A percentile compares a stretch with the other conserved stretches of the same genome.
Evolutionary conservation across 345 rosid genomes (phyloP).

Genomic region (Nasturtium officinale): DNA sequence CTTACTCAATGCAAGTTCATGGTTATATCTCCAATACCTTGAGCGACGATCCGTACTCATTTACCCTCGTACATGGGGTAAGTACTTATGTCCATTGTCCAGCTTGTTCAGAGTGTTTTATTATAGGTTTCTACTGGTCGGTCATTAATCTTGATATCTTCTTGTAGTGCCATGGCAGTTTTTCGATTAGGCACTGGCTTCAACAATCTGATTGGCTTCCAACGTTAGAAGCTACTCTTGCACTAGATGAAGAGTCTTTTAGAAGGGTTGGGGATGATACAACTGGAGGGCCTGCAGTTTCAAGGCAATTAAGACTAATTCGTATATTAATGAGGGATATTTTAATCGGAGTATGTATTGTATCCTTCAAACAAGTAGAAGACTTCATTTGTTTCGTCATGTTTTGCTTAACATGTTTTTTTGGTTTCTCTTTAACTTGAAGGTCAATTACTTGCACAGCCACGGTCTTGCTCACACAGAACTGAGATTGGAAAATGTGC

Average conservation of each 20-base stretch:
- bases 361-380: background rate
- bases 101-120: background rate
- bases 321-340: constrained; percentile 89
- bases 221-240: constrained; percentile 90
- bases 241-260: constrained; percentile 87
- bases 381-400: constrained; percentile 8
- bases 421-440: constrained; percentile 31
- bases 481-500: constrained; percentile 93
- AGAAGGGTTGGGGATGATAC: constrained; percentile 90
- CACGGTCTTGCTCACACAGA: constrained; percentile 98
- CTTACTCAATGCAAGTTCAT: constrained; percentile 96
- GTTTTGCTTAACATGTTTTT: constrained; percentile 18
- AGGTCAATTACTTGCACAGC: constrained; percentile 98
- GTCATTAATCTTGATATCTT: background rate
- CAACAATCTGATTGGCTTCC: constrained; percentile 97
- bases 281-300: constrained; percentile 93
- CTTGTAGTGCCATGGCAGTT: constrained; percentile 90
- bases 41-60: constrained; percentile 50
- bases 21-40: constrained; percentile 61
- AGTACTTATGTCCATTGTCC: constrained; percentile 32
- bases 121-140: background rate
- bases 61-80: constrained; percentile 88
- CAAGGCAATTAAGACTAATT: constrained; percentile 78
- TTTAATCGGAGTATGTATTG: constrained; percentile 79
- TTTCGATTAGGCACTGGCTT: constrained; percentile 93